Conservation (phyloP, 306 rosid species). For the Trifolium dubium region DNA sequence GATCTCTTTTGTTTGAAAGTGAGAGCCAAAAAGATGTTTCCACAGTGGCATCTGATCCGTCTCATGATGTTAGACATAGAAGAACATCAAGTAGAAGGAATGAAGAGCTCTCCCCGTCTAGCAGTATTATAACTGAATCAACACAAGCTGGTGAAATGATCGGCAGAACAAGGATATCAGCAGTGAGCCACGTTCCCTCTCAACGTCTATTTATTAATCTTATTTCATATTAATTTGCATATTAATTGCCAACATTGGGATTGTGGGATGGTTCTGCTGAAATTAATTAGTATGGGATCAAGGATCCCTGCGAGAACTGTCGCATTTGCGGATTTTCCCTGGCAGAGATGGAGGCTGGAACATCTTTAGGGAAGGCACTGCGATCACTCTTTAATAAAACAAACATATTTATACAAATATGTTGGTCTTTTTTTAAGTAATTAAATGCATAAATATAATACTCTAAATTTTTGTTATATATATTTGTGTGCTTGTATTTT, state of each 20-base stretch:
- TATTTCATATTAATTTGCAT: slow-evolving; percentile 28
- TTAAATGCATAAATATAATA: neutral
- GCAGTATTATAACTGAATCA: slow-evolving; percentile 75
- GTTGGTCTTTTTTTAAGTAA: neutral
- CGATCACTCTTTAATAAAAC: neutral
- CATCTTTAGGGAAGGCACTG: neutral
- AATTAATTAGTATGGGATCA: slow-evolving; percentile 5
- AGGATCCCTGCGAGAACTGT: neutral
- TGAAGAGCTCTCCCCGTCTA: slow-evolving; percentile 77
- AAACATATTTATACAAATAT: neutral
- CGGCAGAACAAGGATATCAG: slow-evolving; percentile 58
- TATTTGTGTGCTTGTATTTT: neutral
- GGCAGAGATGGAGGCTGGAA: neutral
- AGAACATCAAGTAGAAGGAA: slow-evolving; percentile 80
- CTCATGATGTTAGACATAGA: slow-evolving; percentile 72
- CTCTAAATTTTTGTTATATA: neutral
- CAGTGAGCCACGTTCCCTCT: slow-evolving; percentile 45
- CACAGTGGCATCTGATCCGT: slow-evolving; percentile 53
- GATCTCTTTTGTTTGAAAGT: slow-evolving; percentile 58
- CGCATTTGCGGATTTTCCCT: neutral
- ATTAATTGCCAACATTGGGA: slow-evolving; percentile 29
- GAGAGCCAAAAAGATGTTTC: slow-evolving; percentile 70
- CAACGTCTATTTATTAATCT: slow-evolving; percentile 28
- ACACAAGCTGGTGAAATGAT: slow-evolving; percentile 82
- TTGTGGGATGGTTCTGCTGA: slow-evolving; percentile 18